Conservation (phyloP, 78 protist species). For the Guillardia theta region DNA sequence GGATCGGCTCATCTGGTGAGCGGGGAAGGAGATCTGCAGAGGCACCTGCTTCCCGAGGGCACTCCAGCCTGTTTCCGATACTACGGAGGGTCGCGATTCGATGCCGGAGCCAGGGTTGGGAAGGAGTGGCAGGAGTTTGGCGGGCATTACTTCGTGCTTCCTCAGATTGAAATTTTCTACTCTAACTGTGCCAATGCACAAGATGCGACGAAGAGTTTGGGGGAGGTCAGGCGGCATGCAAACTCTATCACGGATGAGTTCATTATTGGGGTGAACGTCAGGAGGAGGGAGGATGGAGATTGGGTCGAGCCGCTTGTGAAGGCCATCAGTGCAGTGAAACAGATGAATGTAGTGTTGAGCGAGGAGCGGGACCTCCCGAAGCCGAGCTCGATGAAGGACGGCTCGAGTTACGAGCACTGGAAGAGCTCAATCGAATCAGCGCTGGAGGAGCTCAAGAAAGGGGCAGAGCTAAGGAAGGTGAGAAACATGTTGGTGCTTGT, state of each 20-base stretch:
- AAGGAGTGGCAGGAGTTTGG: not conserved
- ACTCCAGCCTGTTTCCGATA: not conserved
- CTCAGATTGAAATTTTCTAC: not conserved
- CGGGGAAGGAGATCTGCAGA: not conserved
- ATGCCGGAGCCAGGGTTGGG: not conserved
- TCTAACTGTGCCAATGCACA: not conserved
- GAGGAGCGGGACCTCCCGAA: not conserved
- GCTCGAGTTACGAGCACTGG: not conserved
- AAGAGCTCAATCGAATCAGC: not conserved
- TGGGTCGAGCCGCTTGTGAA: not conserved
- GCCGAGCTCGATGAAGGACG: not conserved
- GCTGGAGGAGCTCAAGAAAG: not conserved
- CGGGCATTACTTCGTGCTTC: not conserved
- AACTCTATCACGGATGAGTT: too few species aligned
- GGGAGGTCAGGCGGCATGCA: not conserved
- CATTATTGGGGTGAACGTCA: not conserved
- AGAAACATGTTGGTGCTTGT: not conserved
- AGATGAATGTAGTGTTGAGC: not conserved
- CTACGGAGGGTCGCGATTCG: conserved; percentile 33
- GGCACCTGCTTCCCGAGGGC: not conserved
- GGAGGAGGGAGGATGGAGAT: not conserved
- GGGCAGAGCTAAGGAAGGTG: not conserved
- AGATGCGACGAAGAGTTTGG: not conserved
- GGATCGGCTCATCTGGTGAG: not conserved
- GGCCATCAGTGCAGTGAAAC: too few species aligned